Conservation (phyloP, 768 basidiomycete genomes). For the Saitozyma podzolica region DNA sequence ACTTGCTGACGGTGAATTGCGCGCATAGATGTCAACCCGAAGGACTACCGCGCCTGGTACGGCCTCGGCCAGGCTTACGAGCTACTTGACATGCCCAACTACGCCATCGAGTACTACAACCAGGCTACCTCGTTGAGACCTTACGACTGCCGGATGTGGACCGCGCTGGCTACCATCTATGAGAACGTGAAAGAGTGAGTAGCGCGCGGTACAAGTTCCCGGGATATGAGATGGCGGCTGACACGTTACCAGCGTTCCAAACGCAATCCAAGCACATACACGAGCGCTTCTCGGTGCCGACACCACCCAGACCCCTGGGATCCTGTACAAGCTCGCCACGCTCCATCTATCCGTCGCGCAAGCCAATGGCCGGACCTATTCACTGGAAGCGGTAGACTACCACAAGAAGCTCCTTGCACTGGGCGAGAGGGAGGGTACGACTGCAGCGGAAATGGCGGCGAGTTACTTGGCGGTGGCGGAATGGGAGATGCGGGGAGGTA, state of each 20-base stretch:
- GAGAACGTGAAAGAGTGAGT: slow-evolving; percentile 81
- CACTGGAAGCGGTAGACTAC: slow-evolving; percentile 75
- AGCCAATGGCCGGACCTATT: slow-evolving; percentile 54
- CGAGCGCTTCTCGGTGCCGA: slow-evolving; percentile 66
- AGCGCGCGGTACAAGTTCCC: neutral
- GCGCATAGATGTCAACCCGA: slow-evolving; percentile 79
- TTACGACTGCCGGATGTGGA: slow-evolving; percentile 95
- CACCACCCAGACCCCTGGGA: slow-evolving; percentile 39
- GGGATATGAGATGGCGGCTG: neutral
- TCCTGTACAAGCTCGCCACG: slow-evolving; percentile 47
- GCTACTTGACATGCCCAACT: slow-evolving; percentile 92
- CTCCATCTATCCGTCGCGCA: slow-evolving; percentile 38
- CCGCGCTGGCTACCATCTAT: slow-evolving; percentile 89
- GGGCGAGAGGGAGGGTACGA: slow-evolving; percentile 48
- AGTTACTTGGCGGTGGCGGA: slow-evolving; percentile 84
- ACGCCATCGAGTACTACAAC: slow-evolving; percentile 94
- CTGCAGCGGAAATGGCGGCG: slow-evolving; percentile 68
- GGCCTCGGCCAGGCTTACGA: slow-evolving; percentile 98
- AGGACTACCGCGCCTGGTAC: slow-evolving; percentile 98
- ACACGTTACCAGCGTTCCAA: slow-evolving; percentile 62
- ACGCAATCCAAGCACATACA: slow-evolving; percentile 88
- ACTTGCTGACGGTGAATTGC: too few species aligned
- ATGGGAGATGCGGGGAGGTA: slow-evolving; percentile 60
- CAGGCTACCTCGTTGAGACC: slow-evolving; percentile 93
- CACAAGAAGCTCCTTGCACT: slow-evolving; percentile 60